Evolutionary conservation across 805 yeast species (phyloP), one percentile per base, ranked within the genome.

Genomic region (Metschnikowia cubensis): DNA sequence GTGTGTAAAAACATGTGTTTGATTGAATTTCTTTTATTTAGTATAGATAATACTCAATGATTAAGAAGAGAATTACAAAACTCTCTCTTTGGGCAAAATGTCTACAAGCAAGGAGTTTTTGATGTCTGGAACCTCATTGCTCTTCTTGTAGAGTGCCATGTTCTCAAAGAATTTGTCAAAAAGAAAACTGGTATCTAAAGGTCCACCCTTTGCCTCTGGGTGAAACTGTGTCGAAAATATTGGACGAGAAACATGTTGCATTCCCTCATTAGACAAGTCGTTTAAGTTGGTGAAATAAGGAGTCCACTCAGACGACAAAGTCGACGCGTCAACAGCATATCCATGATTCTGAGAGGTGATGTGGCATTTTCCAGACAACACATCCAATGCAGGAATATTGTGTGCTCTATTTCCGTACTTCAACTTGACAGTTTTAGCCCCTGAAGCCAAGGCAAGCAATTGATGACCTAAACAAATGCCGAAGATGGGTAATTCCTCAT

Each of bases 151-250:
- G 42, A 70, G 71, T 42, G 73, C 76, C 56, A 94, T 84, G 62
- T 85, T 77, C 35, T 75, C 80, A 61, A 94, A 83, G 72, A 88
- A 94, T 69, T 84, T 89, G 76, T 94, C 98, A 61, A 94, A 94
- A 69, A 94, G 76, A 72, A 83, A 89, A 2, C 89, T 80, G 13
- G 97, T 87, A 70, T 94, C 99, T 62, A 87, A 79, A 51, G 99
- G 99, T 60, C 99, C 99, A 61, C 99, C 98, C 74, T 90, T 92
- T 50, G 99, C 98, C 72, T 94, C 99, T 44, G 99, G 99, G 69
- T 94, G 99, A 80, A 94, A 94, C 71, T 94, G 99, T 2, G 97
- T 89, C 35, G 97, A 89, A 74, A 92, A 94, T 49, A 92, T 87
- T 47, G 99, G 99, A 68, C 82, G 85, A 36, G 81, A 65, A 50